Base-by-base conservation (phyloP, 2,329 filamentous ascomycete genomes). In the Westerdykella sp. region DNA sequence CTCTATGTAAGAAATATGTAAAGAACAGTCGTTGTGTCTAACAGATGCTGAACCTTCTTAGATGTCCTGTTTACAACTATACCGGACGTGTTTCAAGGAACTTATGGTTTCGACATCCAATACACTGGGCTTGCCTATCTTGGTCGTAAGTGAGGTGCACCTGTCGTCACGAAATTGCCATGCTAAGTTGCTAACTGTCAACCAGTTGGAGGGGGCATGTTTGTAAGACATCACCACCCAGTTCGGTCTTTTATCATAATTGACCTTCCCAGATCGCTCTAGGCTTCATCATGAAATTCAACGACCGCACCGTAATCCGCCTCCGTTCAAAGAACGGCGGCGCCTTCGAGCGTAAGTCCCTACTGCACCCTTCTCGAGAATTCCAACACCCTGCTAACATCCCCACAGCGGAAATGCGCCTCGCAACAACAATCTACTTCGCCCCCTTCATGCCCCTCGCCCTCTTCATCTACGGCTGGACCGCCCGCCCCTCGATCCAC, bases 401-500 rank as follows among this genome's bases (percentile, higher is more conserved):
- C 18, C 15, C 11, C 18, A 9, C 31, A 52, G 47, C 54, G 25
- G 55, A 59, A 40, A 54, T 55, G 71, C 70, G 22, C 68, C 63
- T 5, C 44, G 71, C 36, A 71, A 71, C 55, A 67, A 75, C 55
- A 52, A 61, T 39, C 66, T 75, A 54, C 74, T 74, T 54, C 60
- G 65, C 35, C 53, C 49, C 22, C 53, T 75, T 51, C 41, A 49
- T 55, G 43, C 47, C 49, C 6, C n/a, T 47, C 4, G 41, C 45
- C 6, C 46, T 57, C 10, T 46, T 57, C 39, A 40, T 54, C 15
- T 57, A 57, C 42, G 54, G 54, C 41, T 57, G 53, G 53, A 46
- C 50, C 3, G 51, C 51, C 10, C 40, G 53, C 4, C 28, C 47
- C 30, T 11, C 32, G 11, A 42, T 53, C 6, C 55, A 57, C 37